Evolutionary conservation across 805 yeast species (phyloP), one percentile per base, ranked within the genome.

Genomic region (Saturnispora kantuleensis): DNA sequence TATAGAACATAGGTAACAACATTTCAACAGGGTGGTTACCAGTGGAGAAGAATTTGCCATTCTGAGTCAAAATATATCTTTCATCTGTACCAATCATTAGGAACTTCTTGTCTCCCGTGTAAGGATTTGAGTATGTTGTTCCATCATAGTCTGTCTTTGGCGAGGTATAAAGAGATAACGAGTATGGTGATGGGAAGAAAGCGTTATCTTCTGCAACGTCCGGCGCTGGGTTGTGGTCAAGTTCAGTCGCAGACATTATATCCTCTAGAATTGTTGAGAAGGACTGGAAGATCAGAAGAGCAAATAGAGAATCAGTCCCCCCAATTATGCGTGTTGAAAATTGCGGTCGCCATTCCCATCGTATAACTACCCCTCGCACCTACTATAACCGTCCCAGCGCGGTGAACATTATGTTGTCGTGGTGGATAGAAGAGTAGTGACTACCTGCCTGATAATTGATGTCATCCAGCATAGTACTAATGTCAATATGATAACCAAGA

Each of bases 1-100:
- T 35, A 17, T 46, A 44, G 28, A 46, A 46, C 36, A 46, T 38
- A 28, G 49, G 47, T n/a, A 46, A 39, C 30, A 46, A 28, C 29
- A 21, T 42, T 35, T 46, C 49, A 12, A 43, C 44, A 34, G 49
- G 49, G 28, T 46, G 49, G 38, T 46, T 46, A 35, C 44, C 49
- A 8, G 44, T 46, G 5, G 47, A 46, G 21, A 43, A 46, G 31
- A 21, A 46, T 15, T 43, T 46, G 17, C 49, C 47, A 29, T 43
- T 43, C n/a, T 33, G 16, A 29, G 43, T 38, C 36, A 29, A 6
- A 11, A 46, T n/a, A 16, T 46, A 46, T 42, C 49, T 46, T 34
- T 42, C 47, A 26, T 46, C 49, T 5, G 49, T 43, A 11, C 18
- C 41, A 30, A 46, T 30, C 33, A 39, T 11, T 10, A 46, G 16